Percentiles rank a stretch among this genome's conserved stretches.
These are phyloP conservation scores for Colletotrichum scovillei DNA, from an alignment of 2,329 filamentous ascomycete species.

Conservation along the genomic window DNA sequence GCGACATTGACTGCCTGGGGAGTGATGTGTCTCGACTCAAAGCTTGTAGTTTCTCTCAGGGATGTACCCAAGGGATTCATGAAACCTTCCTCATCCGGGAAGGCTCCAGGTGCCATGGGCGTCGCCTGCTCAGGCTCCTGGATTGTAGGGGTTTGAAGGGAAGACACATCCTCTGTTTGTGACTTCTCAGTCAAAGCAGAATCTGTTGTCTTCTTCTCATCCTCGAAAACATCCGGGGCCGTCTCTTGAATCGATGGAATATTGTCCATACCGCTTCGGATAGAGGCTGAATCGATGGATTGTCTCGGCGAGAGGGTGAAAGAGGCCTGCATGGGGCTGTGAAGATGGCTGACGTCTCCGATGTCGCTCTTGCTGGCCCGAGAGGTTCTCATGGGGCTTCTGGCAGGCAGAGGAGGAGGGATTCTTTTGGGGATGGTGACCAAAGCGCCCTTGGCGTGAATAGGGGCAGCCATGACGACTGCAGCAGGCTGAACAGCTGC, in stretches of 20 bases:
- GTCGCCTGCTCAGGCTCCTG: slow-evolving; percentile 17
- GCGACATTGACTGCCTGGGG: slow-evolving; percentile 10
- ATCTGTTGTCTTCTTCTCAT: neutral
- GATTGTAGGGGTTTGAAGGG: neutral
- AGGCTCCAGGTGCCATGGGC: slow-evolving; percentile 28
- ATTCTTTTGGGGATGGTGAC: slow-evolving; percentile 87
- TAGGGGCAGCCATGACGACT: slow-evolving; percentile 70
- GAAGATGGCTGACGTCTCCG: slow-evolving; percentile 65
- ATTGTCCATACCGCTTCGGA: slow-evolving; percentile 31
- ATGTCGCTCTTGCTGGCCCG: slow-evolving; percentile 66
- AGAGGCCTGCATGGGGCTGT: slow-evolving; percentile 63
- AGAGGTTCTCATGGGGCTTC: slow-evolving; percentile 77
- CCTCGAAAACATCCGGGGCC: slow-evolving; percentile 7
- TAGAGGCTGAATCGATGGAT: slow-evolving; percentile 35
- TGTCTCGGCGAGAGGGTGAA: slow-evolving; percentile 46
- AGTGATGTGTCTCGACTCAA: slow-evolving; percentile 17
- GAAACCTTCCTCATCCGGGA: slow-evolving; percentile 24
- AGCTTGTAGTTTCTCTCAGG: slow-evolving; percentile 20
- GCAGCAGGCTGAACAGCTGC: slow-evolving; percentile 65
- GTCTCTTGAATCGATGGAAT: slow-evolving; percentile 30
- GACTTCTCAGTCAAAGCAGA: neutral
- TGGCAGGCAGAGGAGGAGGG: slow-evolving; percentile 80
- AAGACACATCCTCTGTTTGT: neutral
- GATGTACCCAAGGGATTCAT: slow-evolving; percentile 16
- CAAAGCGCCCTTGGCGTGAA: slow-evolving; percentile 79